A percentile compares a stretch with the other conserved stretches of the same genome.
Evolutionary conservation across 805 yeast species (phyloP).

Genomic region (Cyberlindnera saturnus): DNA sequence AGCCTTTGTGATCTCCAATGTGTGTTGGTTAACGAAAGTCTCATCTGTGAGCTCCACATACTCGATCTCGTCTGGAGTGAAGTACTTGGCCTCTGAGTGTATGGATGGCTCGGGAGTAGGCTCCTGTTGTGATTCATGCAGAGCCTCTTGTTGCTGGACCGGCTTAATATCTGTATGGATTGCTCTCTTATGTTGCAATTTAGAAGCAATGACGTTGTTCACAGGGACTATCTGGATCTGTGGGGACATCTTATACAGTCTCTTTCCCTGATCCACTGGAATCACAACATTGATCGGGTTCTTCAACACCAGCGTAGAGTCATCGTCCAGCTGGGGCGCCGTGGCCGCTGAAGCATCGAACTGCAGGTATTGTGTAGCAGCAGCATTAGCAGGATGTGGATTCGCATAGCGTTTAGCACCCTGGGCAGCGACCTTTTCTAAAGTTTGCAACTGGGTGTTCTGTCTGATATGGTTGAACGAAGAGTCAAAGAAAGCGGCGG

Average conservation of each 20-base stretch:
- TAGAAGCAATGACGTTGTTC: not conserved
- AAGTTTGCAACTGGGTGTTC: conserved; percentile 27
- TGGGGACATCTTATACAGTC: not conserved
- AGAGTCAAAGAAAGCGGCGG: conserved; percentile 33
- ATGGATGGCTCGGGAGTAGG: conserved; percentile 7
- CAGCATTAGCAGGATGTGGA: conserved; percentile 33
- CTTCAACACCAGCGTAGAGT: conserved; percentile 6
- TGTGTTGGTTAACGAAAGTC: conserved; percentile 27
- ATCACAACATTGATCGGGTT: conserved; percentile 17
- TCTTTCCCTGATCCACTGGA: conserved; percentile 12
- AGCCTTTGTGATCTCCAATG: conserved; percentile 25
- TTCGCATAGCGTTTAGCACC: conserved; percentile 18
- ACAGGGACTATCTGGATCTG: not conserved
- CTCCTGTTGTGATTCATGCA: conserved; percentile 2
- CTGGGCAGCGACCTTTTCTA: conserved; percentile 15
- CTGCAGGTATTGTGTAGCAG: conserved; percentile 20
- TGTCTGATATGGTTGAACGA: conserved; percentile 34
- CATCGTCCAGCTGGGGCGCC: conserved; percentile 8
- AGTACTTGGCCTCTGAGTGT: conserved; percentile 8
- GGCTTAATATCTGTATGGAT: not conserved
- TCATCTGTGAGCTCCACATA: conserved; percentile 19
- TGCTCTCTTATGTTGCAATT: not conserved
- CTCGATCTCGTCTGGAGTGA: conserved; percentile 11
- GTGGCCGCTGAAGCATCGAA: conserved; percentile 1
- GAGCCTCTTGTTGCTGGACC: not conserved